Base-by-base conservation (phyloP, 805 yeast species). In the Saturnispora mendoncae region DNA sequence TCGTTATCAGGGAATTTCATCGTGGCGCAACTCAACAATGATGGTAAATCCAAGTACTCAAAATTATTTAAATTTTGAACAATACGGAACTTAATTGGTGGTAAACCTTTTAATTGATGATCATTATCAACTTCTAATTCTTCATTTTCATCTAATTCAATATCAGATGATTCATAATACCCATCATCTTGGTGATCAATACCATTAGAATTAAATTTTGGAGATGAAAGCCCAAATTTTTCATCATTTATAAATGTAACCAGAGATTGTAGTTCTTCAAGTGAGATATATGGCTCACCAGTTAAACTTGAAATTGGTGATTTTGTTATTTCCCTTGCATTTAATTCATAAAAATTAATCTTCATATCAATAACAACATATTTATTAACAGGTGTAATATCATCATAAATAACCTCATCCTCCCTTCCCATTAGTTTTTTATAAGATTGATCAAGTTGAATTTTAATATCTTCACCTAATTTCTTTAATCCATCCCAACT, bases 341-440 rank as follows among this genome's bases (percentile, higher is more conserved):
- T 75, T 44, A 81, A 57, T 48, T 82, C 82, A 44, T 66, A 68
- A 52, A 83, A 78, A 43, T 74, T 76, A 21, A 83, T 67, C 47
- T 74, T 80, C 47, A 79, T 68, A 55, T 82, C 84, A 44, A 83
- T 67, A 23, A 83, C 75, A 27, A 81, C 75, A 54, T 84, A 84
- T 51, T 70, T 70, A 38, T 62, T 47, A 6, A 39, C 27, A 54
- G 56, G 36, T 52, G 53, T 38, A 3, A 38, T n/a, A 9, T 25
- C 32, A 4, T 25, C 39, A 4, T 38, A 30, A 9, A 27, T 14
- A 4, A 20, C 27, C 10, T 23, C 26, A 23, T 23, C 26, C 10
- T 34, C 33, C 5, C 27, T 30, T 24, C 42, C 46, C 3, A 25
- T 34, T 13, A 46, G 18, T 27, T 39, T 44, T 13, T 39, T 25